Percentiles rank a stretch among this genome's conserved stretches.
These are phyloP conservation scores for Senna siamea DNA, from an alignment of 306 rosid species.

Conservation along the genomic window DNA sequence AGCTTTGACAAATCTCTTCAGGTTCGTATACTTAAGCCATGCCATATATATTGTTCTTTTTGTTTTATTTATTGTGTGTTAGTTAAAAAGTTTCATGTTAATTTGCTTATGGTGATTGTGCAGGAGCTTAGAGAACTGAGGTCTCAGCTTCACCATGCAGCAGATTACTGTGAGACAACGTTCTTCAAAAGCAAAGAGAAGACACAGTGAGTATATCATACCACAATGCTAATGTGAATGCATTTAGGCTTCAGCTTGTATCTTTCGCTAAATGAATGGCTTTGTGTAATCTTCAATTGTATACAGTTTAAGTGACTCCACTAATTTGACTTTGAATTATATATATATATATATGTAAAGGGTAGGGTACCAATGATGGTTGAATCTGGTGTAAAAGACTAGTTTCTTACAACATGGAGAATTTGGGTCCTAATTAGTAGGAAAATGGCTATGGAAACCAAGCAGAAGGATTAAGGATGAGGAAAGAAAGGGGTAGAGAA, in stretches of 20 bases:
- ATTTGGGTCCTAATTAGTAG: no score
- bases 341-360: no score
- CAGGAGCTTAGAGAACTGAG: conserved; percentile 77
- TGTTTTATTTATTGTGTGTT: neutral
- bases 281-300: neutral
- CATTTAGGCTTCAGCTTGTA: conserved; percentile 4
- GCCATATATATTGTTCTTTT: neutral
- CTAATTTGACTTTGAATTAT: no score
- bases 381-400: no score
- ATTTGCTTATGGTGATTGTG: conserved; percentile 16
- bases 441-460: no score
- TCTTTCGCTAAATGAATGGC: no score
- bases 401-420: no score
- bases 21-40: conserved; percentile 45
- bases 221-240: neutral
- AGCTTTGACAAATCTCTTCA: conserved; percentile 67
- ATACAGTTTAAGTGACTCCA: no score
- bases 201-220: conserved; percentile 56
- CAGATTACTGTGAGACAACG: conserved; percentile 81
- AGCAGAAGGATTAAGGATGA: no score
- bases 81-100: neutral
- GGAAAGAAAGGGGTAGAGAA: no score
- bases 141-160: conserved; percentile 87
- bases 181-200: conserved; percentile 70
- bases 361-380: no score